Conservation (phyloP, 495 filamentous ascomycete species). For the Trichoderma orchidacearum region DNA sequence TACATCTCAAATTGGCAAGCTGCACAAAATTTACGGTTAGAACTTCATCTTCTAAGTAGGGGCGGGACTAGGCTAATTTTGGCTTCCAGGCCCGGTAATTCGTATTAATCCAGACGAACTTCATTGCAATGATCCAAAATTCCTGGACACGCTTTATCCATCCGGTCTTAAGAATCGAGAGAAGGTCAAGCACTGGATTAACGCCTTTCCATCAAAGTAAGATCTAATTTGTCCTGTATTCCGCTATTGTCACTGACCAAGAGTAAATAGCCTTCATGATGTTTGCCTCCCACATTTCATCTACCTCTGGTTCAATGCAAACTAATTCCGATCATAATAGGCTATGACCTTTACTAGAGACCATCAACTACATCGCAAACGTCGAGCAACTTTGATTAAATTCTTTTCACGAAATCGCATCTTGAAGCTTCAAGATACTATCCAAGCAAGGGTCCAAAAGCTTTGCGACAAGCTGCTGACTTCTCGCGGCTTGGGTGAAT, state of each 20-base stretch:
- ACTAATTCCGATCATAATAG: slow-evolving; percentile 6
- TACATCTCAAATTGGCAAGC: slow-evolving; percentile 26
- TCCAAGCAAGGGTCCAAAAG: slow-evolving; percentile 10
- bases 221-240: too few relatives aligned
- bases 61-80: too few relatives aligned
- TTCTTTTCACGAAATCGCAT: slow-evolving; percentile 25
- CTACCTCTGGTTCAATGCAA: too few relatives aligned
- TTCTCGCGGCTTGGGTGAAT: background rate
- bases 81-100: slow-evolving; percentile 24
- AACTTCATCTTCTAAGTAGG: background rate
- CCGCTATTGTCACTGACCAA: too few relatives aligned
- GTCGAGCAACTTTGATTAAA: slow-evolving; percentile 21
- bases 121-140: slow-evolving; percentile 14
- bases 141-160: slow-evolving; percentile 21
- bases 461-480: slow-evolving; percentile 11
- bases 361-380: slow-evolving; percentile 22
- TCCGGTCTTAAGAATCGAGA: slow-evolving; percentile 12
- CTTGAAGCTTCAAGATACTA: slow-evolving; percentile 12
- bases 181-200: slow-evolving; percentile 14
- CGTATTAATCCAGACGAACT: slow-evolving; percentile 23
- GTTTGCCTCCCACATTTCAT: too few relatives aligned
- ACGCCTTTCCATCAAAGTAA: too few relatives aligned
- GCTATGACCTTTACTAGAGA: slow-evolving; percentile 25
- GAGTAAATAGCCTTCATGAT: too few relatives aligned
- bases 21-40: slow-evolving; percentile 32